Conservation (phyloP, 371 early-diverging fungal genomes). For the Mortierella sp. region DNA sequence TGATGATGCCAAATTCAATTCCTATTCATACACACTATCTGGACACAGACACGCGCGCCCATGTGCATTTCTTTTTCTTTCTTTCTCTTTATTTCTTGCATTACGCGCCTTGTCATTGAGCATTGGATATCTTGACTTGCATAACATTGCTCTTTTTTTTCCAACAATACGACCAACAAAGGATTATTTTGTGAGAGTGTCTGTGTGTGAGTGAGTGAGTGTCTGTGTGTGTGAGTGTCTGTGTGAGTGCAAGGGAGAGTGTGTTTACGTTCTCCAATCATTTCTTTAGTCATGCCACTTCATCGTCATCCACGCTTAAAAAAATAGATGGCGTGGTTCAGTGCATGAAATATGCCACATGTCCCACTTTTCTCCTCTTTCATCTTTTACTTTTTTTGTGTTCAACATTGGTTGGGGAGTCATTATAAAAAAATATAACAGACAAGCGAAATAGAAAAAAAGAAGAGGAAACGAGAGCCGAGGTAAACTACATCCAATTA, state of each 20-base stretch:
- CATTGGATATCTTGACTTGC: neutral
- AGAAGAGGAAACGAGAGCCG: neutral
- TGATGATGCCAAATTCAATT: neutral
- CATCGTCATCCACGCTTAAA: too few relatives aligned
- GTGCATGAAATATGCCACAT: conserved; percentile 1
- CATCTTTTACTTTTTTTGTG: neutral
- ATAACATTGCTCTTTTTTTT: neutral
- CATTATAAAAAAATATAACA: too few relatives aligned
- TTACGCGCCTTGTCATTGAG: neutral
- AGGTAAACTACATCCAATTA: conserved; percentile 3
- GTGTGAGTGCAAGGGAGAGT: too few relatives aligned
- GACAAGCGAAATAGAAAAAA: neutral
- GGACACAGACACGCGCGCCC: neutral
- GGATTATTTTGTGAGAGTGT: conserved; percentile 25
- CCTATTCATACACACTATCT: neutral
- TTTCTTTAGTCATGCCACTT: neutral
- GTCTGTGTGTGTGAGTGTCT: too few relatives aligned
- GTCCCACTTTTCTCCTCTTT: conserved; percentile 3
- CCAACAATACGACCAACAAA: neutral
- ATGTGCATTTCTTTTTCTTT: neutral
- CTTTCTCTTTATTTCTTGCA: neutral
- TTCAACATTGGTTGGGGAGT: conserved; percentile 45
- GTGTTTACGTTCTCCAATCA: conserved; percentile 42
- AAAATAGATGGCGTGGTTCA: conserved; percentile 32
- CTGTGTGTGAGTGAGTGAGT: too few relatives aligned